These are phyloP conservation scores for Cicer judaicum DNA, from an alignment of 306 rosid species.

Conservation along the genomic window DNA sequence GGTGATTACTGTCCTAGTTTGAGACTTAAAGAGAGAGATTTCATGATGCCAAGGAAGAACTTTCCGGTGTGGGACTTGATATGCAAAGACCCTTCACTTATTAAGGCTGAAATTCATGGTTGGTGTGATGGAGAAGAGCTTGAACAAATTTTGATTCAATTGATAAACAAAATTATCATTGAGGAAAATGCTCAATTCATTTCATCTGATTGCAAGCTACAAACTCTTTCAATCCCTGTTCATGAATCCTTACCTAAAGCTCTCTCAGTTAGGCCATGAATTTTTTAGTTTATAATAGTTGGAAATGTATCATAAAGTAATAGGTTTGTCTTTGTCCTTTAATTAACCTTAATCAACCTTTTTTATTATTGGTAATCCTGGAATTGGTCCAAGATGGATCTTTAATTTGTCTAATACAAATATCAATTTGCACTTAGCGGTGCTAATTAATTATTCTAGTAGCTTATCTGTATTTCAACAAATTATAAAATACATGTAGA, in stretches of 20 bases:
- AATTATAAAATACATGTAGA: background rate
- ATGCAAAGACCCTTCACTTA: constrained; percentile 49
- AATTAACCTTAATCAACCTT: background rate
- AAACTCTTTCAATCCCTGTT: constrained; percentile 42
- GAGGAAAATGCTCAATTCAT: constrained; percentile 47
- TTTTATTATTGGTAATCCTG: background rate
- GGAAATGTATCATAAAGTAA: constrained; percentile 26
- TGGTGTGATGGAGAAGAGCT: constrained; percentile 64
- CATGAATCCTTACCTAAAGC: constrained; percentile 54
- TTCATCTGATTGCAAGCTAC: constrained; percentile 64
- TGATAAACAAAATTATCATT: constrained; percentile 48
- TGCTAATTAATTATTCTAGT: background rate
- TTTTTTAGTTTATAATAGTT: background rate
- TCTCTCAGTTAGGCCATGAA: constrained; percentile 54
- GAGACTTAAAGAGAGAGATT: constrained; percentile 55
- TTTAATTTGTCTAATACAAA: background rate
- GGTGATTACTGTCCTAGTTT: constrained; percentile 73
- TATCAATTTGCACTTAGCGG: background rate
- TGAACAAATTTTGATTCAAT: constrained; percentile 42
- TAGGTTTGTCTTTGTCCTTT: background rate
- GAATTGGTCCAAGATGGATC: background rate
- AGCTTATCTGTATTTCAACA: background rate
- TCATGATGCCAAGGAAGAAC: constrained; percentile 73
- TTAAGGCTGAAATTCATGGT: constrained; percentile 65
- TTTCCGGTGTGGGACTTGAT: constrained; percentile 67